These are phyloP conservation scores for Carex parvula DNA, from an alignment of 176 grass and related monocot species.

Conservation along the genomic window DNA sequence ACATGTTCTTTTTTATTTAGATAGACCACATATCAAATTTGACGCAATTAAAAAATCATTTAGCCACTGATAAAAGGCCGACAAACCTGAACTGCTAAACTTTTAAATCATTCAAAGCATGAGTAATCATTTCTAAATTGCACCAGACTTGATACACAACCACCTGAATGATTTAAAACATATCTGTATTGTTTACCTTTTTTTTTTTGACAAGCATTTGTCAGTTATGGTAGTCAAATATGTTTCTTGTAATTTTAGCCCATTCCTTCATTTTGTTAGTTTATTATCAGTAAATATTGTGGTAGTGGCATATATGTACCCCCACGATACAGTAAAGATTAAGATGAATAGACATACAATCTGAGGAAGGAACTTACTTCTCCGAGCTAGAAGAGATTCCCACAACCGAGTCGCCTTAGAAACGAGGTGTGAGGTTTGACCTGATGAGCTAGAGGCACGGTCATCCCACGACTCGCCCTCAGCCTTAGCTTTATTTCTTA, in stretches of 20 bases:
- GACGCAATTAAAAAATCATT: too few relatives aligned
- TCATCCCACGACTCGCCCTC: constrained; percentile 91
- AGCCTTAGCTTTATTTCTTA: constrained; percentile 89
- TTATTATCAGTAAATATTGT: background rate
- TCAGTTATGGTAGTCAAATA: background rate
- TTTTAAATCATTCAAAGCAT: background rate
- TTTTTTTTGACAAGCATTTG: background rate
- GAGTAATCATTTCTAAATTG: background rate
- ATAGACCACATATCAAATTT: too few relatives aligned
- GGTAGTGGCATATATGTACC: background rate
- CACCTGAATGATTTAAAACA: background rate
- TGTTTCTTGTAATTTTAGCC: background rate
- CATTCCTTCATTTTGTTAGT: background rate
- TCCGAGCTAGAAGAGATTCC: constrained; percentile 95
- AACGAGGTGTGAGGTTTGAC: constrained; percentile 88
- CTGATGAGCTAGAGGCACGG: constrained; percentile 61
- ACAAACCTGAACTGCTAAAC: background rate
- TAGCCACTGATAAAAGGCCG: background rate
- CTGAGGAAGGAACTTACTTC: constrained; percentile 47
- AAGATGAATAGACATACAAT: background rate
- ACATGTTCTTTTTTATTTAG: background rate
- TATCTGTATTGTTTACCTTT: background rate
- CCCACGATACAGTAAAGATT: background rate
- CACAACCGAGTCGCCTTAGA: constrained; percentile 87
- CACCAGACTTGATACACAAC: background rate